Percentiles rank a stretch among this genome's conserved stretches.
Evolutionary conservation across 108 stramenopile species (phyloP).

Genomic region (Cyclotella sp.): DNA sequence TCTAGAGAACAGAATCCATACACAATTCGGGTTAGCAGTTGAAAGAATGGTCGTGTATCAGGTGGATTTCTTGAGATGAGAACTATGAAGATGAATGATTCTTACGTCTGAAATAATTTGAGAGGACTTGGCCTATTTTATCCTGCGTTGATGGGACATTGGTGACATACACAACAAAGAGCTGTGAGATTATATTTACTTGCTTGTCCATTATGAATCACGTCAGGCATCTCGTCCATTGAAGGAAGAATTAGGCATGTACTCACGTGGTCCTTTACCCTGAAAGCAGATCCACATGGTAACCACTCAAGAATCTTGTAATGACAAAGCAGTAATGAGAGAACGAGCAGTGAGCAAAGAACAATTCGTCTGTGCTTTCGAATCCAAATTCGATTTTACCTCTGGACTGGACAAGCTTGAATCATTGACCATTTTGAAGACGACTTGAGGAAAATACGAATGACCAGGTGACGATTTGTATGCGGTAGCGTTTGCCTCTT

Average conservation of each 20-base stretch:
- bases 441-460: not conserved
- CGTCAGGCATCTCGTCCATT: not conserved
- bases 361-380: not conserved
- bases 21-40: not conserved
- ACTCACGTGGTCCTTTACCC: constrained; percentile 7
- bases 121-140: not conserved
- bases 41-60: not conserved
- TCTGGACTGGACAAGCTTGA: constrained; percentile 3
- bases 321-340: not conserved
- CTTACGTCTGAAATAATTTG: constrained; percentile 13
- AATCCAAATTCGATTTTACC: not conserved
- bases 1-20: not conserved
- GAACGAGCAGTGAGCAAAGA: not conserved
- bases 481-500: not conserved
- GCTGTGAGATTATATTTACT: not conserved
- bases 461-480: not conserved
- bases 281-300: constrained; percentile 16
- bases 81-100: not conserved
- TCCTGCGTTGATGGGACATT: not conserved
- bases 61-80: not conserved
- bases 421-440: constrained; percentile 11
- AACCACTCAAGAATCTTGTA: constrained; percentile 5
- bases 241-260: not conserved
- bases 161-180: not conserved
- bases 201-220: not conserved